These are phyloP conservation scores for Ulvella scutata DNA, from an alignment of 139 green algal species.

Conservation along the genomic window DNA sequence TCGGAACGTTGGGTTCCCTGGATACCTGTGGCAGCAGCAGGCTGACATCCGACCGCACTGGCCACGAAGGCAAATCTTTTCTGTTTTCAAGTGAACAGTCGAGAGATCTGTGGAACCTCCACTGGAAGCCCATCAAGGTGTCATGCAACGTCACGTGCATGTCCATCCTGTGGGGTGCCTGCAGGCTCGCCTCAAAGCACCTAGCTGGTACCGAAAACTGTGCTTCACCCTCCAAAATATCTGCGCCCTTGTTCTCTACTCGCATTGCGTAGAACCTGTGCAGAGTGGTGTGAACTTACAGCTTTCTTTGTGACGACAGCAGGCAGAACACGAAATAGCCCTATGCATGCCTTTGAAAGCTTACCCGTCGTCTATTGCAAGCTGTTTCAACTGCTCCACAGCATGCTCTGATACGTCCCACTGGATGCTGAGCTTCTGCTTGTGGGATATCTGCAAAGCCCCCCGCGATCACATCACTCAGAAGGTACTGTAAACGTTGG, in stretches of 20 bases:
- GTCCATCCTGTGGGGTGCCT: neutral
- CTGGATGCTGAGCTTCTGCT: neutral
- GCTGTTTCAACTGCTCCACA: neutral
- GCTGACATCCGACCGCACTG: no score
- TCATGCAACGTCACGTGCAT: neutral
- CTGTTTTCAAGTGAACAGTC: neutral
- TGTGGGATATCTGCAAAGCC: neutral
- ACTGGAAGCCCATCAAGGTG: neutral
- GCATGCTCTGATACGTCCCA: neutral
- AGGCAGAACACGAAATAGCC: no score
- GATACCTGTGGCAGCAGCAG: no score
- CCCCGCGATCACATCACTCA: neutral
- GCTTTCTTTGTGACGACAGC: neutral
- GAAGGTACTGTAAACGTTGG: no score
- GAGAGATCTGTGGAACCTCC: neutral
- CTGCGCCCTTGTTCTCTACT: neutral
- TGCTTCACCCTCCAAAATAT: neutral
- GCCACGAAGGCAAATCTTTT: no score
- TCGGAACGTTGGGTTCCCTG: no score
- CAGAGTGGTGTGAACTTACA: neutral
- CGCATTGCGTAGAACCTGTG: neutral
- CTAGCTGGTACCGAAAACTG: neutral
- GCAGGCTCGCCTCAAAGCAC: neutral
- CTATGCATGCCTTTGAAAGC: no score
- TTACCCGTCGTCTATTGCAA: neutral